Evolutionary conservation across 2,329 filamentous ascomycete species (phyloP).

Genomic region (Clathrospora elynae): DNA sequence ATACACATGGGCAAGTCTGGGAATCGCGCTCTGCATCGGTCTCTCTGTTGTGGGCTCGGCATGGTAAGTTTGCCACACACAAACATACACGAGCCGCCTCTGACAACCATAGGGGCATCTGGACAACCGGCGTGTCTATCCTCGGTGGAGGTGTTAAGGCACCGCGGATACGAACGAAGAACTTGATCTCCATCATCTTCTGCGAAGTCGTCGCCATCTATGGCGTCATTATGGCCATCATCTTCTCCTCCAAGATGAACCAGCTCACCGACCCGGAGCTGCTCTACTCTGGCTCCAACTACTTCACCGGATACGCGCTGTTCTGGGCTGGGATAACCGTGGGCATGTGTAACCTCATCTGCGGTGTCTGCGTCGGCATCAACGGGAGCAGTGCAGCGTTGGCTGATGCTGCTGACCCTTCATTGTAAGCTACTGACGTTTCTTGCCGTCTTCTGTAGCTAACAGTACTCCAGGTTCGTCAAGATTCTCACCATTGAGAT

Average conservation of each 20-base stretch:
- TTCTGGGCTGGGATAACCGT: conserved; percentile 97
- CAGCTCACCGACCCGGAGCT: conserved; percentile 67
- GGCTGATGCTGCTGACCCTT: conserved; percentile 90
- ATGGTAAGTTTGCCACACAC: conserved; percentile 67
- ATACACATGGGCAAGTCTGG: conserved; percentile 88
- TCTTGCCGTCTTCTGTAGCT: conserved; percentile 2
- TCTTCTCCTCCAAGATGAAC: conserved; percentile 89
- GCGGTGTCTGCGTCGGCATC: conserved; percentile 95
- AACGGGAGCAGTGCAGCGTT: conserved; percentile 96
- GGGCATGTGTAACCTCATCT: conserved; percentile 93
- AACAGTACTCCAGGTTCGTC: conserved; percentile 71
- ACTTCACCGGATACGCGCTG: conserved; percentile 92
- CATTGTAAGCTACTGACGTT: conserved; percentile 67
- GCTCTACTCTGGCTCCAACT: conserved; percentile 75
- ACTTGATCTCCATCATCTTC: conserved; percentile 99
- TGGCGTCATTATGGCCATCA: conserved; percentile 99
- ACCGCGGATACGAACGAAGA: conserved; percentile 97
- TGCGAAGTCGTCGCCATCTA: conserved; percentile 99
- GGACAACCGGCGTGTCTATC: conserved; percentile 97
- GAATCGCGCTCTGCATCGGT: conserved; percentile 92
- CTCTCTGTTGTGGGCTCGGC: conserved; percentile 95
- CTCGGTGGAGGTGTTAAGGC: conserved; percentile 95
- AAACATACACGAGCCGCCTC: conserved; percentile 4
- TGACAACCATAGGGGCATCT: conserved; percentile 77
- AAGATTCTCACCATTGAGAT: conserved; percentile 99